Conservation (phyloP, 768 basidiomycete species). For the Lactarius indigo region DNA sequence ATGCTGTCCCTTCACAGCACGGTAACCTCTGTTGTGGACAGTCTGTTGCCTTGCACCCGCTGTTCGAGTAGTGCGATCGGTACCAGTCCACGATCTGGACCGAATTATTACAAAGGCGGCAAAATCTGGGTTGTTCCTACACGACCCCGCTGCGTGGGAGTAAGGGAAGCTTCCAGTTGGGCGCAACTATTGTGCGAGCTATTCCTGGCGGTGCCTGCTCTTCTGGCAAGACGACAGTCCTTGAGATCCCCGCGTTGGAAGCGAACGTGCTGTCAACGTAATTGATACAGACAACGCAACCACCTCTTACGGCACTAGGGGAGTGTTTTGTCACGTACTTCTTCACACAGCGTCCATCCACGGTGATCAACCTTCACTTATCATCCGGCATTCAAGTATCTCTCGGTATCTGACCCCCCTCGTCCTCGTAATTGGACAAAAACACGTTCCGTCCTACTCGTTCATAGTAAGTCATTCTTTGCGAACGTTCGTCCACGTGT, state of each 20-base stretch:
- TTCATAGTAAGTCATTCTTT: background rate
- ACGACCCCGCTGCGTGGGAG: background rate
- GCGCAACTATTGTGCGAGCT: background rate
- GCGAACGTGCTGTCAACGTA: background rate
- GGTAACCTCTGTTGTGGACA: background rate
- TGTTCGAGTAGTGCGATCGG: slow-evolving; percentile 23
- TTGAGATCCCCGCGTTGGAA: background rate
- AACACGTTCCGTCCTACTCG: background rate
- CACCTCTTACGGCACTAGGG: background rate
- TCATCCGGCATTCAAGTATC: background rate
- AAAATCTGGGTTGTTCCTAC: background rate
- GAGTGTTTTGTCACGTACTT: background rate
- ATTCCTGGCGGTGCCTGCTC: background rate
- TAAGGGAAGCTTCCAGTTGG: background rate
- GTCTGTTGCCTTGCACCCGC: slow-evolving; percentile 12
- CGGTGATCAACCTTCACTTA: background rate
- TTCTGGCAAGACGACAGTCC: background rate
- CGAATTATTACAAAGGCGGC: background rate
- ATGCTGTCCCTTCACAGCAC: slow-evolving; percentile 24
- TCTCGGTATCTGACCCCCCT: background rate
- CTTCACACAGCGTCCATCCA: background rate
- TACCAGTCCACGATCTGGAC: background rate
- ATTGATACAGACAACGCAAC: background rate
- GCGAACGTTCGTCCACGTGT: background rate
- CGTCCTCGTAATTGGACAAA: background rate